Percentiles rank a stretch among this genome's conserved stretches.
Evolutionary conservation across 768 basidiomycete species (phyloP).

Genomic region (Boletus pseudo-olivaceus): DNA sequence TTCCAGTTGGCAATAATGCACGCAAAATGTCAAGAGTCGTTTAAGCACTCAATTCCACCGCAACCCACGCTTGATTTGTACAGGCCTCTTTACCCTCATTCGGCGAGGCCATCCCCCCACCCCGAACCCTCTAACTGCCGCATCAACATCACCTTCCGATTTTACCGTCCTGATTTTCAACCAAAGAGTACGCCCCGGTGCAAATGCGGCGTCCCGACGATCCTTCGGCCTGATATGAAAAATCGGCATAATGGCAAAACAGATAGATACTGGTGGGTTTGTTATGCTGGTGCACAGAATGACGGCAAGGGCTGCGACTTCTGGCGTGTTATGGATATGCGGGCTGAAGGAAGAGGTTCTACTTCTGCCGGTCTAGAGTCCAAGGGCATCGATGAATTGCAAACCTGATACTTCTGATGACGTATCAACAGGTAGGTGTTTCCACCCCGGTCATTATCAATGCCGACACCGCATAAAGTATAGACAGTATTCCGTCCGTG

Average conservation of each 20-base stretch:
- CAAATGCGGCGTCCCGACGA: conserved; percentile 66
- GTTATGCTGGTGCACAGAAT: conserved; percentile 77
- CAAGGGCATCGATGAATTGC: background rate
- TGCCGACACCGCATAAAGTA: background rate
- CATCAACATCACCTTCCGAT: conserved; percentile 85
- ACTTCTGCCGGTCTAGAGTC: conserved; percentile 26
- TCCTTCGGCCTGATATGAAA: conserved; percentile 79
- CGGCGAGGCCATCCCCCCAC: conserved; percentile 13
- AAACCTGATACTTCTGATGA: background rate
- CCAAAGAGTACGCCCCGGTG: conserved; percentile 66
- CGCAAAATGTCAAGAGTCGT: conserved; percentile 76
- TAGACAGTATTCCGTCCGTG: background rate
- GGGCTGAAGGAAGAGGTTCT: conserved; percentile 61
- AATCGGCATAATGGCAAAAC: conserved; percentile 51
- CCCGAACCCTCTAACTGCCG: conserved; percentile 58
- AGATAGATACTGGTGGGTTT: conserved; percentile 71
- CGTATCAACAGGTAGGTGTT: conserved; percentile 1
- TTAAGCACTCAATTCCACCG: conserved; percentile 77
- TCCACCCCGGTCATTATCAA: background rate
- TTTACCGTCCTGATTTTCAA: conserved; percentile 79
- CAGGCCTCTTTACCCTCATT: conserved; percentile 51
- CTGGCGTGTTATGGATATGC: conserved; percentile 72
- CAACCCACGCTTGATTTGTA: conserved; percentile 70
- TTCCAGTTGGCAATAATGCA: conserved; percentile 81
- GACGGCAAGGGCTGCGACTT: conserved; percentile 78